Conservation (phyloP, 2,329 filamentous ascomycete species). For the Cercospora sp. region DNA sequence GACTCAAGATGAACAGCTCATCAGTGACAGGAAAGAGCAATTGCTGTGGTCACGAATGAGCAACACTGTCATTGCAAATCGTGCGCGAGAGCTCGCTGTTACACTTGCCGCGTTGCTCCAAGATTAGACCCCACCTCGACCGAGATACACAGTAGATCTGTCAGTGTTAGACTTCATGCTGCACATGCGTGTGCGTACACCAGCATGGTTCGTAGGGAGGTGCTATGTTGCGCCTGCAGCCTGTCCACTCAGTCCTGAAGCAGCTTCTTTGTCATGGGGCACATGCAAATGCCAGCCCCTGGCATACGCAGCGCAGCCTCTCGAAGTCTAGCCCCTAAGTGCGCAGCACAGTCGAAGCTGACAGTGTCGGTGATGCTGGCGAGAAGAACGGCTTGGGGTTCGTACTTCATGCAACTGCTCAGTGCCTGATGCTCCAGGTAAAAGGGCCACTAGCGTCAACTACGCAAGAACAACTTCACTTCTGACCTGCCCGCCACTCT, state of each 20-base stretch:
- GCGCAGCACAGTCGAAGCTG: neutral
- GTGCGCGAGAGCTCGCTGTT: neutral
- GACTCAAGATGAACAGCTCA: neutral
- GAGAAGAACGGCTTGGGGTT: neutral
- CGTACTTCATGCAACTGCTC: neutral
- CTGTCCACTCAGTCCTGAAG: neutral
- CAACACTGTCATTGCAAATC: neutral
- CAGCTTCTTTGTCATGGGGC: neutral
- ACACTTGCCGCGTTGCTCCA: neutral
- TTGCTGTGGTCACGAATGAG: neutral
- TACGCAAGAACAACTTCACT: neutral
- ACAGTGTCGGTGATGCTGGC: neutral
- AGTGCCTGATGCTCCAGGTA: neutral
- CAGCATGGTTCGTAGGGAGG: neutral
- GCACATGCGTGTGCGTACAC: neutral
- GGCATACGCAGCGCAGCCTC: neutral
- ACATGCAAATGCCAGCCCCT: neutral
- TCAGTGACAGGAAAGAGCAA: neutral
- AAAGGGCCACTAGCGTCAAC: neutral
- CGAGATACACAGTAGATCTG: neutral
- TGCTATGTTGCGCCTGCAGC: neutral
- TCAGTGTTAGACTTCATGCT: neutral
- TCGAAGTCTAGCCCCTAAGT: neutral
- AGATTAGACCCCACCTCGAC: neutral
- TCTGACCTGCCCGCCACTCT: constrained; percentile 33